Evolutionary conservation across 2,329 filamentous ascomycete species (phyloP), one percentile per base, ranked within the genome.

Genomic region (Fonsecaea monophora): DNA sequence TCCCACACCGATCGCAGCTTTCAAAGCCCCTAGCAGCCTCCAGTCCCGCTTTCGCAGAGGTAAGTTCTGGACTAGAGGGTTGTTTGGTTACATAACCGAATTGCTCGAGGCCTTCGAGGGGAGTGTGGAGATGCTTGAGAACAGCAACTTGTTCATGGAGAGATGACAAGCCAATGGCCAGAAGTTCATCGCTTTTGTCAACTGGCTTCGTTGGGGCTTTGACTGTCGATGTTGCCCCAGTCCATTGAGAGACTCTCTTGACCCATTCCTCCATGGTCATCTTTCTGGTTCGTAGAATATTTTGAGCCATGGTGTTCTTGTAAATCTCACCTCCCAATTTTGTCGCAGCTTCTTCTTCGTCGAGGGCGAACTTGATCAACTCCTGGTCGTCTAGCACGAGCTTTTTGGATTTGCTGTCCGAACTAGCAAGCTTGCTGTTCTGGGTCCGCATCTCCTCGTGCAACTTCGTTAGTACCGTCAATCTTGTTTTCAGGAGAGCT

Each of bases 1-100:
- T 88, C 50, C 84, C 84, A 78, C 95, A 99, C 21, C 95, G 89
- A 74, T 97, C 94, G 74, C 95, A 99, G 58, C 88, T 85, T 79
- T 99, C 95, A 84, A 90, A 97, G 56, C 92, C 92, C 60, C 87
- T 85, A 12, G 90, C 86, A 7, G 87, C 83, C 56, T 86, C 82
- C 0, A 92, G 83, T 0, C 89, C 92, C 53, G 85, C 83, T 38
- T 82, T 86, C 0, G 92, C 90, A 59, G 85, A 83, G 60, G 85
- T 81, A 18, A 97, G 86, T 18, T 92, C 90, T 7, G 85, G 83
- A 0, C 85, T 81, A 0, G 86, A 85, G 0, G 94, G 94, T 0
- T 89, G 79, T 4, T 77, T 80, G 0, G 89, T 86, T 25, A 97
- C 88, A 76, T 97, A 98, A 18, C 92, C 93, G 75, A 89, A 86